phyloP scores from a whole-genome alignment of 345 rosid genomes.

The Moricandia moricandioides region DNA sequence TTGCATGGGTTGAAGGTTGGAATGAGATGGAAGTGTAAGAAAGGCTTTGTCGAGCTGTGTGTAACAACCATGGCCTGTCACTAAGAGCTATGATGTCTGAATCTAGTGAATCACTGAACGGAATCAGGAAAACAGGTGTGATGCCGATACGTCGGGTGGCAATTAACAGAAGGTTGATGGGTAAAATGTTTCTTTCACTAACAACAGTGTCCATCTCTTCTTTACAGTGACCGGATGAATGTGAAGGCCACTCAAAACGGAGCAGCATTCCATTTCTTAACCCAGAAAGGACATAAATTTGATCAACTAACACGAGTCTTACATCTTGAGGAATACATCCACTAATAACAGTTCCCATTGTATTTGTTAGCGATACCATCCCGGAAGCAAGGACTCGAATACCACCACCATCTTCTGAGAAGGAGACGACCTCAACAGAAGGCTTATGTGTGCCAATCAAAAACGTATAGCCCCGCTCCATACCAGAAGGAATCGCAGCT shows the following conservation, averaged over 20 bases:
- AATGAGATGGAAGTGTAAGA: conserved; percentile 85
- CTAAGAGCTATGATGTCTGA: conserved; percentile 88
- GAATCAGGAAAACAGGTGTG: conserved; percentile 93
- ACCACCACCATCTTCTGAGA: conserved; percentile 56
- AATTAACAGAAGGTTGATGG: conserved; percentile 66
- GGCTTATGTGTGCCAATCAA: conserved; percentile 93
- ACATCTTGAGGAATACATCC: conserved; percentile 96
- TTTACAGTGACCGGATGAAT: conserved; percentile 35
- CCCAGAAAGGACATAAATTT: conserved; percentile 74
- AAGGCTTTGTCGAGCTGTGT: conserved; percentile 87
- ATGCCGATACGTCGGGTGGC: conserved; percentile 89
- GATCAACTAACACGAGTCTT: conserved; percentile 86
- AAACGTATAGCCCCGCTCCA: conserved; percentile 59
- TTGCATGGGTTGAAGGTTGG: conserved; percentile 93
- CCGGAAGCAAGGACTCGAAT: conserved; percentile 77
- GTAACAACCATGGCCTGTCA: conserved; percentile 95
- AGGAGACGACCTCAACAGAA: conserved; percentile 83
- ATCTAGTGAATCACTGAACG: conserved; percentile 68
- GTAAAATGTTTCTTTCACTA: conserved; percentile 39
- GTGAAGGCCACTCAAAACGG: conserved; percentile 84
- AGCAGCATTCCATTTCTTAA: conserved; percentile 98
- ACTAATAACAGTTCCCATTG: conserved; percentile 67
- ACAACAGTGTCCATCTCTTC: conserved; percentile 36
- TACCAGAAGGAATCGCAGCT: conserved; percentile 56
- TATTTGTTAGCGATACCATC: conserved; percentile 56